Conservation (phyloP, 2,329 filamentous ascomycete genomes). For the Daldinia sp. region DNA sequence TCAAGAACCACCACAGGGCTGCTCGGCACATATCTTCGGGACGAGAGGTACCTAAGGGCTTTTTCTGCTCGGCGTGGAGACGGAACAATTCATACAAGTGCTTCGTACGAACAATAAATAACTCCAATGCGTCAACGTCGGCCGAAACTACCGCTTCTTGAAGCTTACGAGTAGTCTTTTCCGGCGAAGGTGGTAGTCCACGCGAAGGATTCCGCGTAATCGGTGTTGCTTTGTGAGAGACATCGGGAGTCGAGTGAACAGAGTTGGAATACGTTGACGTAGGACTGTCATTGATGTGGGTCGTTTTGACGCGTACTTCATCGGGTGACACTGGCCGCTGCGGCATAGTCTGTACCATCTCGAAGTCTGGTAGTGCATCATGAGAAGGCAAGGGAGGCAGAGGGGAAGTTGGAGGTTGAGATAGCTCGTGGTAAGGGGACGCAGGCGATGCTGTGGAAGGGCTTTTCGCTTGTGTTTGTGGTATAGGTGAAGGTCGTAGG, state of each 20-base stretch:
- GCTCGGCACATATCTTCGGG: constrained; percentile 77
- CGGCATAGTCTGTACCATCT: constrained; percentile 35
- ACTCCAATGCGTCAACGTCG: constrained; percentile 74
- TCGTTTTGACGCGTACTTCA: constrained; percentile 45
- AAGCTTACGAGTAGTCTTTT: constrained; percentile 51
- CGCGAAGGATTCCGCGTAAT: constrained; percentile 47
- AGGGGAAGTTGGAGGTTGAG: constrained; percentile 29
- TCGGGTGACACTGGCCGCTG: constrained; percentile 44
- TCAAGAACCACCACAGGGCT: constrained; percentile 90
- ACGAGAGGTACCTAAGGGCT: constrained; percentile 72
- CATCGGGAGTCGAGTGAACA: constrained; percentile 47
- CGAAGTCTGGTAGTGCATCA: constrained; percentile 43
- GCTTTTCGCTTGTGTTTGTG: constrained; percentile 37
- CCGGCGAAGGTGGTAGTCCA: constrained; percentile 40
- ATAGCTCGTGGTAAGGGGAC: constrained; percentile 30
- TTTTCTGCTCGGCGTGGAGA: constrained; percentile 79
- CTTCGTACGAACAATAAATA: constrained; percentile 77
- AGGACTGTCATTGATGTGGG: constrained; percentile 41
- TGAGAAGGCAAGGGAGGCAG: constrained; percentile 37
- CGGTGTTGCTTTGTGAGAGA: constrained; percentile 48
- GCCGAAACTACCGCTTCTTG: constrained; percentile 59
- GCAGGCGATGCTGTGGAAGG: constrained; percentile 40
- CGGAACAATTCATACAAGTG: constrained; percentile 83
- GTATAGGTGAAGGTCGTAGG: constrained; percentile 39
- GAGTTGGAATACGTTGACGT: constrained; percentile 47